Evolutionary conservation across 1,284 basidiomycete species (phyloP).

Genomic region (Athelia psychrophila): DNA sequence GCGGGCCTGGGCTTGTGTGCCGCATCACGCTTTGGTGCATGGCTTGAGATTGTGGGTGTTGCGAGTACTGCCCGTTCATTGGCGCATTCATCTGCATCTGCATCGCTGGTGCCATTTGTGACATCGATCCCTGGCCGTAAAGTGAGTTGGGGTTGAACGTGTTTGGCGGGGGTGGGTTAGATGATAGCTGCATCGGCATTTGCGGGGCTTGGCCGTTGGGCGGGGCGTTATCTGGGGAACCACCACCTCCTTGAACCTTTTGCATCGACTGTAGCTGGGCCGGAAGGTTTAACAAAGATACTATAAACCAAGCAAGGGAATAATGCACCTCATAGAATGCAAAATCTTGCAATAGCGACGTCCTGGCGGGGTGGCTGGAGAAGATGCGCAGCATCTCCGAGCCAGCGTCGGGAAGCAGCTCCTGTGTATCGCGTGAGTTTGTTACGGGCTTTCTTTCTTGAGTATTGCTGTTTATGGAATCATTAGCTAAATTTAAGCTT

Average conservation of each 20-base stretch:
- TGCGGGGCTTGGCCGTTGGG: slow-evolving; percentile 33
- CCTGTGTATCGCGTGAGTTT: slow-evolving; percentile 90
- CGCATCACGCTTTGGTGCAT: slow-evolving; percentile 81
- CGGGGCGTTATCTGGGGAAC: slow-evolving; percentile 33
- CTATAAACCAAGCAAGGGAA: slow-evolving; percentile 1
- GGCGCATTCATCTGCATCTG: slow-evolving; percentile 55
- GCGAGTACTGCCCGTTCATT: slow-evolving; percentile 42
- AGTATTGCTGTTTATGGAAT: slow-evolving; percentile 67
- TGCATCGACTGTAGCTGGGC: slow-evolving; percentile 75
- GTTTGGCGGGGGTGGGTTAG: slow-evolving; percentile 27
- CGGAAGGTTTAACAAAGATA: slow-evolving; percentile 6
- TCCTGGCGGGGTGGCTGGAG: slow-evolving; percentile 86
- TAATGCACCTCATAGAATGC: slow-evolving; percentile 83
- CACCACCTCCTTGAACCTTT: slow-evolving; percentile 50
- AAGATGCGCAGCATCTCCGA: slow-evolving; percentile 95
- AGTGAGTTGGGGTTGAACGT: slow-evolving; percentile 52
- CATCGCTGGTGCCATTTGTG: slow-evolving; percentile 60
- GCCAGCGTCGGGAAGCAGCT: slow-evolving; percentile 89
- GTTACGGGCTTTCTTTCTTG: slow-evolving; percentile 96
- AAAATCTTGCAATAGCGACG: slow-evolving; percentile 90
- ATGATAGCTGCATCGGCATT: slow-evolving; percentile 36
- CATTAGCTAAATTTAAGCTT: slow-evolving; percentile 15
- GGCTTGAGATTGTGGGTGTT: slow-evolving; percentile 53
- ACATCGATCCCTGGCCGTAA: slow-evolving; percentile 45
- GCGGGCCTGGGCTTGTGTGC: slow-evolving; percentile 65